phyloP scores from a whole-genome alignment of 768 basidiomycete species.

The Agaricus blazei region DNA sequence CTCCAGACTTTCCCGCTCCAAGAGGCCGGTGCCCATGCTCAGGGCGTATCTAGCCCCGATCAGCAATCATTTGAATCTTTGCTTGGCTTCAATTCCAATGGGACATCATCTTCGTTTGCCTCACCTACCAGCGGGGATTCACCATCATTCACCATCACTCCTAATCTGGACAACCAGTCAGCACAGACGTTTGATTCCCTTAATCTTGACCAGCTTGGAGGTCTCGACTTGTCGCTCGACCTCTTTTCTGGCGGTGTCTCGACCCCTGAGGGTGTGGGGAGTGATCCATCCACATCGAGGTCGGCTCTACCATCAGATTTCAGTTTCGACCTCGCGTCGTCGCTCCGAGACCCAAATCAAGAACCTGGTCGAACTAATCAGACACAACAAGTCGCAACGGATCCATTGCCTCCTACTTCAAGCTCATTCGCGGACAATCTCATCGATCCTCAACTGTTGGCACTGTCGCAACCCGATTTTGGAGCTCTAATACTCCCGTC shows the following conservation, averaged over 20 bases:
- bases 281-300: not conserved
- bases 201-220: slow-evolving; percentile 1
- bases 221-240: slow-evolving; percentile 8
- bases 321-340: not conserved
- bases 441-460: slow-evolving; percentile 30
- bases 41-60: not conserved
- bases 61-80: not conserved
- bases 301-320: not conserved
- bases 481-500: too few species aligned
- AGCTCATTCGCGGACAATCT: slow-evolving; percentile 9
- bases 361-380: not conserved
- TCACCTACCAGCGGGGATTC: not conserved
- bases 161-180: slow-evolving; percentile 1
- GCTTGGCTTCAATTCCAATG: slow-evolving; percentile 10
- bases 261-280: not conserved
- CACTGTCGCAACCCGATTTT: slow-evolving; percentile 17
- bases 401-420: too few species aligned
- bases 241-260: not conserved
- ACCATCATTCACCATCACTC: not conserved
- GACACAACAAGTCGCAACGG: not conserved
- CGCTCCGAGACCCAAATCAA: not conserved
- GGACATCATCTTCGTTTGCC: slow-evolving; percentile 12
- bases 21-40: slow-evolving; percentile 16
- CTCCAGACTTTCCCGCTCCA: slow-evolving; percentile 40
- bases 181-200: not conserved